phyloP scores from a whole-genome alignment of 2,329 filamentous ascomycete genomes.

The Cordyceps militaris region DNA sequence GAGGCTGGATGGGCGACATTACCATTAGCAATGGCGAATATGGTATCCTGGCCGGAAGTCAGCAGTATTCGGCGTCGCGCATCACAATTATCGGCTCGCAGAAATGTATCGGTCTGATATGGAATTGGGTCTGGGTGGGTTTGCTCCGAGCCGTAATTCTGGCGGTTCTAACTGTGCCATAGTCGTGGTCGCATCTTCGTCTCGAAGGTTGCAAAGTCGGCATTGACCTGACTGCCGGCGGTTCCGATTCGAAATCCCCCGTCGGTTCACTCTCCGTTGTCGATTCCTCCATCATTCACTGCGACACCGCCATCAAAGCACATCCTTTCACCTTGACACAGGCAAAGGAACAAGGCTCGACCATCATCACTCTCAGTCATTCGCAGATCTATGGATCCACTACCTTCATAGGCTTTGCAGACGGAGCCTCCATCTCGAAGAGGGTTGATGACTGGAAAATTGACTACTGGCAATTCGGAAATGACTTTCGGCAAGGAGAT shows the following conservation, averaged over 20 bases:
- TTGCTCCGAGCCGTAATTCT: neutral
- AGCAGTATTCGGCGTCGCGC: neutral
- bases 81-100: neutral
- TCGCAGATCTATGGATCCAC: neutral
- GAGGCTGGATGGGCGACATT: constrained; percentile 5
- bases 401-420: neutral
- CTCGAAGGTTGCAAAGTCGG: neutral
- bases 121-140: constrained; percentile 2
- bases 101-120: neutral
- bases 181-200: neutral
- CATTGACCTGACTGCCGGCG: neutral
- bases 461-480: neutral
- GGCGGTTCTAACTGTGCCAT: neutral
- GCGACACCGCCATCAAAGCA: neutral
- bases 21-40: neutral
- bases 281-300: neutral
- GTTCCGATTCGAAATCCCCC: neutral
- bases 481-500: neutral
- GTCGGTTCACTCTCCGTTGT: neutral
- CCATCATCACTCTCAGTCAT: neutral
- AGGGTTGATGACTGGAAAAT: neutral
- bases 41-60: neutral
- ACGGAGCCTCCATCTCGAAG: neutral
- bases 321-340: neutral
- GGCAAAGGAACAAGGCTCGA: neutral